phyloP scores from a whole-genome alignment of 2,329 filamentous ascomycete genomes.

The Daldinia eschscholtzii region DNA sequence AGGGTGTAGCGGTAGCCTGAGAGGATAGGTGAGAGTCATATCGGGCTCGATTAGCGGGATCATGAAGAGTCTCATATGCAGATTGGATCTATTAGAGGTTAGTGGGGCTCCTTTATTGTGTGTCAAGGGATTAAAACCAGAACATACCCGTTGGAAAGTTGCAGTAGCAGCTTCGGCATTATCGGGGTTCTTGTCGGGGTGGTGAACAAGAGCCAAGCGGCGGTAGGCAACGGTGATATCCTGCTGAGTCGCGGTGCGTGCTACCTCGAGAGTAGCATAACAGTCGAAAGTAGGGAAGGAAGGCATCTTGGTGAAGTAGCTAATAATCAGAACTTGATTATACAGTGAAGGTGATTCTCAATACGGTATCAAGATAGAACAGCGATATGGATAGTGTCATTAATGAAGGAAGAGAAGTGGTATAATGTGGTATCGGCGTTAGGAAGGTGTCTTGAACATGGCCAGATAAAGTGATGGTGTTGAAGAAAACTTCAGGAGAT shows the following conservation, averaged over 20 bases:
- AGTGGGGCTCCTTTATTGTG: neutral
- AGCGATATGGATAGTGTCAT: neutral
- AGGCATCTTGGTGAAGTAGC: conserved; percentile 25
- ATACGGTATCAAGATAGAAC: neutral
- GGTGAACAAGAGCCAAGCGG: conserved; percentile 44
- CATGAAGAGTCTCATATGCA: conserved; percentile 47
- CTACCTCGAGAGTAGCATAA: conserved; percentile 48
- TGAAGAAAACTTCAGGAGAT: neutral
- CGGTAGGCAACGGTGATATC: conserved; percentile 47
- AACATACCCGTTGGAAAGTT: conserved; percentile 46
- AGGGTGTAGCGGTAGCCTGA: neutral
- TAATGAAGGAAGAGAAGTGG: neutral
- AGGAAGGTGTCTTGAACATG: neutral
- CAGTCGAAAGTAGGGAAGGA: conserved; percentile 35
- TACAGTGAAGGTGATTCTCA: neutral
- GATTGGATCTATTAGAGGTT: conserved; percentile 41
- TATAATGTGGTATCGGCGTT: neutral
- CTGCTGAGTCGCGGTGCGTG: conserved; percentile 34
- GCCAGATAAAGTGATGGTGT: neutral
- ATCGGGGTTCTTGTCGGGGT: conserved; percentile 49
- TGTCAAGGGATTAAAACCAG: neutral
- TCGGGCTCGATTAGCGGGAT: conserved; percentile 33
- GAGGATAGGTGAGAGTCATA: conserved; percentile 41
- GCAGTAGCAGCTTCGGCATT: conserved; percentile 42
- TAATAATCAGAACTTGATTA: neutral